Conservation (phyloP, 306 rosid species). For the Sicyos edulis region DNA sequence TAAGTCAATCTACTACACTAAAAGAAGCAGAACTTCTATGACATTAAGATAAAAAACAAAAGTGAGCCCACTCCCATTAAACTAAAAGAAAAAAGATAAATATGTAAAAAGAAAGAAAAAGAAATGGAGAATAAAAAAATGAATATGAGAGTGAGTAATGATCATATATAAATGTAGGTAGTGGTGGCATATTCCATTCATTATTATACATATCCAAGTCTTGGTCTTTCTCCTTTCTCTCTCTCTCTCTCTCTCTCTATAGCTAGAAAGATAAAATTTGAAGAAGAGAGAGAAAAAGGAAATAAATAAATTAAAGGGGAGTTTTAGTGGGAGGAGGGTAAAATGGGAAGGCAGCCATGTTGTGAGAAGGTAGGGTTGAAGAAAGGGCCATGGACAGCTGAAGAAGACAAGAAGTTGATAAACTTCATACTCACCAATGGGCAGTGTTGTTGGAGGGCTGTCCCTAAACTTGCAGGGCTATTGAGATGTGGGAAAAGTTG, state of each 20-base stretch:
- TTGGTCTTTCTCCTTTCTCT: too few relatives aligned
- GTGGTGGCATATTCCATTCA: conserved; percentile 11
- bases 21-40: too few relatives aligned
- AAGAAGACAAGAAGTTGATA: conserved; percentile 90
- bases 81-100: too few relatives aligned
- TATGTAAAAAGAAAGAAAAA: too few relatives aligned
- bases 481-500: conserved; percentile 96
- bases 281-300: not conserved
- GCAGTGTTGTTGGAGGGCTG: conserved; percentile 97
- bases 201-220: not conserved
- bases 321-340: not conserved
- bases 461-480: conserved; percentile 59
- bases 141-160: not conserved
- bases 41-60: too few relatives aligned
- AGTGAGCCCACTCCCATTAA: too few relatives aligned
- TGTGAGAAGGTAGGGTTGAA: conserved; percentile 98
- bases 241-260: not conserved
- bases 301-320: not conserved
- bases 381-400: conserved; percentile 51
- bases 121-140: too few relatives aligned
- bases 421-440: conserved; percentile 77
- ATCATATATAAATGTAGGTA: not conserved
- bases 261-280: not conserved
- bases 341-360: conserved; percentile 96
- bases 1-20: too few relatives aligned